phyloP scores from a whole-genome alignment of 768 basidiomycete species.

The Leccinum aurantiacum region DNA sequence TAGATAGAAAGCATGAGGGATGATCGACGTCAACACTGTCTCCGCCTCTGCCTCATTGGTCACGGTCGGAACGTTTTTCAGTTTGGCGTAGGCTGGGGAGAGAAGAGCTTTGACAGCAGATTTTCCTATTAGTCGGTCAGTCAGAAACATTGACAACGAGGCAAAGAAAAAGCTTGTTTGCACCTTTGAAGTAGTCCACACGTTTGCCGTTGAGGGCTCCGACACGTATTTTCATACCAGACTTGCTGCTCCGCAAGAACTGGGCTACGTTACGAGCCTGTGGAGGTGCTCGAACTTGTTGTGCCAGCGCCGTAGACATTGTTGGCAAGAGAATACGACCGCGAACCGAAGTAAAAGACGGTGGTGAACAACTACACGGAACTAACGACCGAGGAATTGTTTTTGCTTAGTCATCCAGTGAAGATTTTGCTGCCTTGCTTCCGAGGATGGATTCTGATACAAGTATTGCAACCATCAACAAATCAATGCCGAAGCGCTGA shows the following conservation, averaged over 20 bases:
- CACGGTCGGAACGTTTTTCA: constrained; percentile 74
- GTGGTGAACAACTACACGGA: too few relatives aligned
- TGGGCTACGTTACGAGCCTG: constrained; percentile 81
- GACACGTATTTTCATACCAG: constrained; percentile 85
- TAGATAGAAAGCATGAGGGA: constrained; percentile 71
- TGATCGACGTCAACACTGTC: constrained; percentile 61
- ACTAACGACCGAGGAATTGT: not conserved
- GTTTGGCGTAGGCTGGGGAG: constrained; percentile 86
- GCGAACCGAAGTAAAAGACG: not conserved
- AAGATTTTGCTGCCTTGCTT: too few relatives aligned
- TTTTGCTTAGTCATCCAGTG: constrained; percentile 15
- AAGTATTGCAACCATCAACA: not conserved
- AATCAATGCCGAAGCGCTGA: not conserved
- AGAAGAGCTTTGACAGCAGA: constrained; percentile 89
- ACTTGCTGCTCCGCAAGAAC: constrained; percentile 81
- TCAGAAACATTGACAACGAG: not conserved
- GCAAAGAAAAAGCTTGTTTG: constrained; percentile 12
- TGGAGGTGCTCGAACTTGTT: constrained; percentile 76
- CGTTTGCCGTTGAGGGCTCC: constrained; percentile 94
- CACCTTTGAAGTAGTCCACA: constrained; percentile 98
- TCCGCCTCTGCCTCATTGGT: constrained; percentile 75
- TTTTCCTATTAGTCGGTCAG: constrained; percentile 59
- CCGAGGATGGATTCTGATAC: too few relatives aligned
- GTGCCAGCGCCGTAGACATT: constrained; percentile 52
- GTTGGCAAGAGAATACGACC: constrained; percentile 4